Evolutionary conservation across 371 early-diverging fungal genomes (phyloP), one percentile per base, ranked within the genome.

Genomic region (Mortierella sp.): DNA sequence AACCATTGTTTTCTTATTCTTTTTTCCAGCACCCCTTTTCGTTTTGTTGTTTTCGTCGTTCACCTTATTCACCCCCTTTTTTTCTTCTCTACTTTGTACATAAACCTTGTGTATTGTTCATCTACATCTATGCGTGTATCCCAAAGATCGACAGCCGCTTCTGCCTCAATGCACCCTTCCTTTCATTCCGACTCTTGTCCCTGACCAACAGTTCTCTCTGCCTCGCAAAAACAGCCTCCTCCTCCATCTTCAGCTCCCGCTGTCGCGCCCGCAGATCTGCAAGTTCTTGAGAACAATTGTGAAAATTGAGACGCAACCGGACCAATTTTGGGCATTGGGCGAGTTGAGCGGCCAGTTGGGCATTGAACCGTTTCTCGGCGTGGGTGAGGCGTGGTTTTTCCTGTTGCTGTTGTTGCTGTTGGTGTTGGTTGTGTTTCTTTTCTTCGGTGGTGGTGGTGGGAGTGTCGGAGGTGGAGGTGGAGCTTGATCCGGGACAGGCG

Each of bases 41-140:
- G 8, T 28, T n/a, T 59, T 40, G 44, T 61, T 59, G 26, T 73
- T 57, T 28, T 73, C 10, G 10, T 46, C 34, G 28, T 50, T n/a
- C n/a, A n/a, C 48, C 48, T 57, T 44, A 43, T 74, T 59, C 31
- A 16, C 2, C 16, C 13, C 48, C 13, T 16, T 50, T 46, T 46
- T 61, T n/a, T n/a, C n/a, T n/a, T n/a, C 24, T 46, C 19, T 26
- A 71, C 55, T 64, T 16, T 64, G 67, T 64, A 64, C 67, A 64
- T 64, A 64, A 64, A 64, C 4, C n/a, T 14, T 50, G 61, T 61
- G 26, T 55, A 24, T 61, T 28, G 31, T 61, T 31, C 16, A 2
- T 50, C 50, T 50, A 50, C 14, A 10, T 50, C 50, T 50, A 14
- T 13, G 50, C 50, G 11, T 50, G 50, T 50, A 16, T 50, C 16